phyloP scores from a whole-genome alignment of 2,329 filamentous ascomycete genomes.

The Periconia sp. region DNA sequence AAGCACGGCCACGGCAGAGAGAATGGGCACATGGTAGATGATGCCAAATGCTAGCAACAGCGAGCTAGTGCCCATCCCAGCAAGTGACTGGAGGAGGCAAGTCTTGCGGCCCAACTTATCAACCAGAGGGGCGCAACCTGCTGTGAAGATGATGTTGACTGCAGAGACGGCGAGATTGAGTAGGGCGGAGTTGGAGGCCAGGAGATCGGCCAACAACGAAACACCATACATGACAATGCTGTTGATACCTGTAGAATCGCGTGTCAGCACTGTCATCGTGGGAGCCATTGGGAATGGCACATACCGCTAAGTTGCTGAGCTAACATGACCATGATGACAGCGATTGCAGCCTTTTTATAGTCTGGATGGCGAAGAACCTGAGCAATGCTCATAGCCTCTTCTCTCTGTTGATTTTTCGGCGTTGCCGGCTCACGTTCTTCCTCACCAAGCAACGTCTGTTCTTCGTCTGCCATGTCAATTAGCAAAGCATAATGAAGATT shows the following conservation, averaged over 20 bases:
- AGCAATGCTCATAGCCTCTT: conserved; percentile 47
- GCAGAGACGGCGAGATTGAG: conserved; percentile 86
- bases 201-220: conserved; percentile 76
- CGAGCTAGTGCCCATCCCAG: conserved; percentile 80
- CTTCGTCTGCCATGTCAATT: conserved; percentile 55
- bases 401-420: conserved; percentile 28
- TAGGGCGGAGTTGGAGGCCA: conserved; percentile 78
- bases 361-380: conserved; percentile 66
- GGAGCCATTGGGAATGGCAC: not conserved
- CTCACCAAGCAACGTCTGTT: conserved; percentile 66
- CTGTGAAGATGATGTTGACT: conserved; percentile 82
- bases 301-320: conserved; percentile 81
- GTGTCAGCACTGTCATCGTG: not conserved
- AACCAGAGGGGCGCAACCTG: conserved; percentile 78
- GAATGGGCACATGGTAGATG: conserved; percentile 66
- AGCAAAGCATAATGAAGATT: conserved; percentile 13
- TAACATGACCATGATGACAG: conserved; percentile 90
- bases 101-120: conserved; percentile 86
- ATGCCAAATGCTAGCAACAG: conserved; percentile 81
- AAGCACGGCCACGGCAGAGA: conserved; percentile 80
- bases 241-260: conserved; percentile 66
- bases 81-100: conserved; percentile 79
- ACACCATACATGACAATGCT: conserved; percentile 99
- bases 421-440: conserved; percentile 30
- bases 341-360: conserved; percentile 80